Conservation (phyloP, 345 rosid species). For the Passiflora organensis region DNA sequence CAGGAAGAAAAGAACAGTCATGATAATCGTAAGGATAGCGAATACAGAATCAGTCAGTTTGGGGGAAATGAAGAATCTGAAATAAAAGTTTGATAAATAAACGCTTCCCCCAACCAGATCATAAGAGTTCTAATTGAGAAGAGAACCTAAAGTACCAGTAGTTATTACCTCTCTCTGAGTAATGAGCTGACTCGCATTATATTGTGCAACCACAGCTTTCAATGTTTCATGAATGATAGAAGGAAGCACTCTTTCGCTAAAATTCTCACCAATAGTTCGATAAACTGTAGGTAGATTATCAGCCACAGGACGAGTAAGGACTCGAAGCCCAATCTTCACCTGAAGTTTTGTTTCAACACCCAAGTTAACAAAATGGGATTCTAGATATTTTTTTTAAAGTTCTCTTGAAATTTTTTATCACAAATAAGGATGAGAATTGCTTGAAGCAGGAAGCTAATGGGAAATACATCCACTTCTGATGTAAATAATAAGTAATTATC, state of each 20-base stretch:
- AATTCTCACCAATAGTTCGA: conserved; percentile 77
- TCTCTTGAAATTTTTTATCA: too few relatives aligned
- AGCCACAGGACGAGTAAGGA: conserved; percentile 80
- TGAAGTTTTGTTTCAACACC: conserved; percentile 22
- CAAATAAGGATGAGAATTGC: too few relatives aligned
- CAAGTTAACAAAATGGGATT: background rate
- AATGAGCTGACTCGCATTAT: conserved; percentile 92
- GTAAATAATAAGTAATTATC: too few relatives aligned
- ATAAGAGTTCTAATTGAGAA: too few relatives aligned
- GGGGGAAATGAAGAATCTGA: background rate
- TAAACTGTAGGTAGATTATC: conserved; percentile 69
- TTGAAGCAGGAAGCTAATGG: too few relatives aligned
- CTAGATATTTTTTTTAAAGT: too few relatives aligned
- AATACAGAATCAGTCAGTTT: background rate
- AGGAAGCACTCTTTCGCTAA: conserved; percentile 80
- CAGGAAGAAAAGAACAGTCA: background rate
- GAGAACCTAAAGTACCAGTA: background rate
- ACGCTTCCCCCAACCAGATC: too few relatives aligned
- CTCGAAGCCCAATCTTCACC: conserved; percentile 95
- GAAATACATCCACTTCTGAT: too few relatives aligned
- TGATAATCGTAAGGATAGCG: background rate
- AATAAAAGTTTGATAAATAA: too few relatives aligned
- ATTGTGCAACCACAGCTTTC: conserved; percentile 92
- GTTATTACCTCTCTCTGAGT: conserved; percentile 81
- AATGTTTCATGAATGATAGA: conserved; percentile 90